Evolutionary conservation across 768 basidiomycete species (phyloP), one percentile per base, ranked within the genome.

Genomic region (Roridomyces roridus): DNA sequence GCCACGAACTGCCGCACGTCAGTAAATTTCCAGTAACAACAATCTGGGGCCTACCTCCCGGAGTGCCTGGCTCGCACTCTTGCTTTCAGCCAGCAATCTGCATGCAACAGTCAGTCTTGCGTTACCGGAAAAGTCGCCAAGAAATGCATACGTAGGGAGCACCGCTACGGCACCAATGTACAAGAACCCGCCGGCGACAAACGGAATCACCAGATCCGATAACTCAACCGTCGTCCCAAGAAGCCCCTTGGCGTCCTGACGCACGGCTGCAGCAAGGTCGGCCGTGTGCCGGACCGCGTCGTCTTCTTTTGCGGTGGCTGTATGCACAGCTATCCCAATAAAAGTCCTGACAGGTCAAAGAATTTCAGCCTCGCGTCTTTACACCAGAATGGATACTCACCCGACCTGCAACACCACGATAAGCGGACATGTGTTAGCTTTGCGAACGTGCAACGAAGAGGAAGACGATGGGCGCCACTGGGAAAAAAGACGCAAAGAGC

Each of bases 111-210:
- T 37, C 51, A 49, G 37, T 25, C 4, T 23, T n/a, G n/a, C n/a
- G n/a, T n/a, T n/a, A 31, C 7, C 11, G 31, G 7, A 34, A 34
- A 8, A 5, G 12, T 20, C 31, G n/a, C 26, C 24, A n/a, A 54
- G 45, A 50, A 58, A 40, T 59, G 57, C 55, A 18, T 81, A 93
- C 91, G 90, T 92, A 65, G 94, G 94, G 57, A 95, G 76, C 57
- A 95, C 93, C 44, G 93, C 92, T 53, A 96, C 94, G 26, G 92
- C 91, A 24, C 93, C 94, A 68, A 96, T 95, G 74, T 95, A 96
- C 66, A 96, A 76, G 77, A 96, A 97, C 17, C 93, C 93, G 61
- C 92, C 92, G 29, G 92, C 92, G 41, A 93, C 92, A 68, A 92
- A 92, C 15, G 92, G 91, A 60, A 94, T 92, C 42, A 94, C 94